Conservation (phyloP, 805 yeast genomes). For the Candida khao-thaluensis region DNA sequence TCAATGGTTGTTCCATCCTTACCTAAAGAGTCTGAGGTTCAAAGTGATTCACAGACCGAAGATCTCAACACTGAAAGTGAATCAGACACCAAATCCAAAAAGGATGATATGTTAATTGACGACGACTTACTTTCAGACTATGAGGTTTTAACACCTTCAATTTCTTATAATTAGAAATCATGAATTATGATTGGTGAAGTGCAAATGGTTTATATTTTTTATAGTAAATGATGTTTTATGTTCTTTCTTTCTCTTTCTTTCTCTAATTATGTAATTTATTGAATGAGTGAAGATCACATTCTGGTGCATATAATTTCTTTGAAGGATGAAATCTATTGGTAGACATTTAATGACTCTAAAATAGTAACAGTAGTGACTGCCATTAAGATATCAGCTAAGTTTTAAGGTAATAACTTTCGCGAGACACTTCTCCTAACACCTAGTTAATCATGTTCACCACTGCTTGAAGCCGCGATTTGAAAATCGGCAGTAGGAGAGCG, state of each 20-base stretch:
- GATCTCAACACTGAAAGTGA: constrained; percentile 23
- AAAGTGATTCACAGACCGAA: constrained; percentile 5
- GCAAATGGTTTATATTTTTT: neutral
- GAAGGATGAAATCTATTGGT: too few species aligned
- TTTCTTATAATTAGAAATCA: constrained; percentile 10
- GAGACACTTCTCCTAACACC: too few species aligned
- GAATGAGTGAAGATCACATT: too few species aligned
- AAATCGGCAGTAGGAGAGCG: neutral
- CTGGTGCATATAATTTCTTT: too few species aligned
- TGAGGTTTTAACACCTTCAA: constrained; percentile 33
- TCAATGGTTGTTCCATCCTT: constrained; percentile 32
- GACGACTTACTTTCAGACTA: constrained; percentile 33
- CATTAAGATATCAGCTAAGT: too few species aligned
- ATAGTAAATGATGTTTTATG: constrained; percentile 4
- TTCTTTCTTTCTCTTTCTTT: neutral
- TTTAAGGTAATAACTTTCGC: too few species aligned
- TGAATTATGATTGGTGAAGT: neutral
- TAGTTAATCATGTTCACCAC: too few species aligned
- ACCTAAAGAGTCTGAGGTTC: constrained; percentile 24
- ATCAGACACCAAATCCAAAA: constrained; percentile 24
- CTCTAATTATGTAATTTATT: too few species aligned
- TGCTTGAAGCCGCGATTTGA: neutral
- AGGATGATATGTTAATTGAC: constrained; percentile 12
- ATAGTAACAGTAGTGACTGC: too few species aligned
- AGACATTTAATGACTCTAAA: too few species aligned